These are phyloP conservation scores for Termitomyces sp. DNA, from an alignment of 1,284 basidiomycete genomes.

Conservation along the genomic window DNA sequence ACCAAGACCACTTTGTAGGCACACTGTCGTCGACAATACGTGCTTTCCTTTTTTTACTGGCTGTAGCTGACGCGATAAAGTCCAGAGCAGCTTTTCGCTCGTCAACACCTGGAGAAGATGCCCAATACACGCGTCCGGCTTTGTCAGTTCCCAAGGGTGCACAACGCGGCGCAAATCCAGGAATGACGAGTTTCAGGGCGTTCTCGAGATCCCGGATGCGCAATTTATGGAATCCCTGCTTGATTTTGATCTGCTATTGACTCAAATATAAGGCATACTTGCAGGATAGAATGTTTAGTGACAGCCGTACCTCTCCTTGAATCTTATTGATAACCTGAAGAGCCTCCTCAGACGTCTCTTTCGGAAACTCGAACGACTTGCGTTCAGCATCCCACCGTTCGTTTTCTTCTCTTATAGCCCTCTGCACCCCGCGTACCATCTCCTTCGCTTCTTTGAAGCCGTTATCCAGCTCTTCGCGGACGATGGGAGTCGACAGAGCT, in stretches of 20 bases:
- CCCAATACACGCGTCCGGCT: constrained; percentile 51
- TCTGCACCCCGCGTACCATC: constrained; percentile 41
- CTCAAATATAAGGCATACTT: not conserved
- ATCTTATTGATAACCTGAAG: not conserved
- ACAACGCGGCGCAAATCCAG: constrained; percentile 37
- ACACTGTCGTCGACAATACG: constrained; percentile 35
- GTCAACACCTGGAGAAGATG: constrained; percentile 40
- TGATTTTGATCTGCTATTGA: constrained; percentile 23
- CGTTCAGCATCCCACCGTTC: constrained; percentile 30
- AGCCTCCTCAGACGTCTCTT: constrained; percentile 3
- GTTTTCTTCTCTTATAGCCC: constrained; percentile 41
- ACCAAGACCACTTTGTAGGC: constrained; percentile 64
- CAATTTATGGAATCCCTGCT: constrained; percentile 32
- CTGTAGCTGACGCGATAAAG: constrained; percentile 27
- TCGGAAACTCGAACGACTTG: constrained; percentile 15
- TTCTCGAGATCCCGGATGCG: constrained; percentile 35
- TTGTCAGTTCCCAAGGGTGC: constrained; percentile 44
- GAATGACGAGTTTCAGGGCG: constrained; percentile 32
- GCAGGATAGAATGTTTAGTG: not conserved
- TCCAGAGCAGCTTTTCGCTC: constrained; percentile 44
- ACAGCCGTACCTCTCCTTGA: constrained; percentile 8
- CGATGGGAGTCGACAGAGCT: constrained; percentile 37
- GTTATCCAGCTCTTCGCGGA: constrained; percentile 56
- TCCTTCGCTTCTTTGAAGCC: constrained; percentile 52
- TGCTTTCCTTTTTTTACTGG: constrained; percentile 32